Conservation (phyloP, 805 yeast species). For the Barnettozyma pratensis region DNA sequence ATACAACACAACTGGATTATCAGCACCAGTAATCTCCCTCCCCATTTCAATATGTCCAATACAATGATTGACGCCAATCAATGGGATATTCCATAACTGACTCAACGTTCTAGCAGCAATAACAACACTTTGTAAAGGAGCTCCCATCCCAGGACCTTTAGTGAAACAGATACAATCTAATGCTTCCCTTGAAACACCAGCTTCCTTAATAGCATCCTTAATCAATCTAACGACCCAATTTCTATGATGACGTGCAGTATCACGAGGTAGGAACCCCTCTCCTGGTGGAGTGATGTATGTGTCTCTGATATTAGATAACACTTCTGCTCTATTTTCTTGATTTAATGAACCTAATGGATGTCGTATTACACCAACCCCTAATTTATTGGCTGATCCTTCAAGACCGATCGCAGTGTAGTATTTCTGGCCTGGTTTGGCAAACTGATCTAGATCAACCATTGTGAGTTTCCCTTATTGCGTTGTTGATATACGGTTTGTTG, state of each 20-base stretch:
- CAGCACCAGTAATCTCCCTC: constrained; percentile 94
- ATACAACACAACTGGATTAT: constrained; percentile 93
- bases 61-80: constrained; percentile 96
- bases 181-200: constrained; percentile 44
- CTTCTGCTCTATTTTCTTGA: constrained; percentile 57
- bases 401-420: constrained; percentile 78
- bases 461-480: not conserved
- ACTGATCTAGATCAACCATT: constrained; percentile 43
- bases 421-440: constrained; percentile 35
- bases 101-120: constrained; percentile 85
- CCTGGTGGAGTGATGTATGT: constrained; percentile 97
- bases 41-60: constrained; percentile 99
- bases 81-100: constrained; percentile 74
- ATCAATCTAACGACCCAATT: constrained; percentile 88
- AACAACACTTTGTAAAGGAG: constrained; percentile 91
- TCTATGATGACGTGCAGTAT: constrained; percentile 93
- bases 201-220: constrained; percentile 58
- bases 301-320: constrained; percentile 87
- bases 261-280: constrained; percentile 94
- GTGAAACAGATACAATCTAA: constrained; percentile 87
- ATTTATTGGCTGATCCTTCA: constrained; percentile 96
- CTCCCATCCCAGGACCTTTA: constrained; percentile 99
- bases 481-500: too few relatives aligned
- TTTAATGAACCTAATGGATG: constrained; percentile 62
- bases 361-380: constrained; percentile 88